Percentiles rank a stretch among this genome's conserved stretches.
Evolutionary conservation across 139 green algal species (phyloP).

Genomic region (Volvox reticuliferus): DNA sequence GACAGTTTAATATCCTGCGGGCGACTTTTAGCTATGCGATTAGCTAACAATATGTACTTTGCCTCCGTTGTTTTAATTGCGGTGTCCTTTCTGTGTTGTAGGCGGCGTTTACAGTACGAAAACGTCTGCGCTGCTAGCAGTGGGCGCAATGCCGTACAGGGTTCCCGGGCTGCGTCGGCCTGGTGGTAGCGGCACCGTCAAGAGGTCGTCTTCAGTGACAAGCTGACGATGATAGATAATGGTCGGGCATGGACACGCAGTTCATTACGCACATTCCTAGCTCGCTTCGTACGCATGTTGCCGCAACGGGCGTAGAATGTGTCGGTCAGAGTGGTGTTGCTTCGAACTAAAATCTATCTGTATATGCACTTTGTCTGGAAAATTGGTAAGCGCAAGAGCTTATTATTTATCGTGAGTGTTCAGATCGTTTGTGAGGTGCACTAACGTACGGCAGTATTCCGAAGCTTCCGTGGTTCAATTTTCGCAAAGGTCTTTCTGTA

Average conservation of each 20-base stretch:
- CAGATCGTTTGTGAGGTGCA: background rate
- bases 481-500: background rate
- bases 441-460: background rate
- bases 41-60: too few species aligned
- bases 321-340: background rate
- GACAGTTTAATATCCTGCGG: too few species aligned
- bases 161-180: conserved; percentile 26
- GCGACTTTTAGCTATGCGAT: too few species aligned
- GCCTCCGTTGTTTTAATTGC: too few species aligned
- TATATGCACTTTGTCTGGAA: background rate
- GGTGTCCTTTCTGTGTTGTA: background rate
- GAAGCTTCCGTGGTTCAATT: conserved; percentile 23
- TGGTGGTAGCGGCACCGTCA: background rate
- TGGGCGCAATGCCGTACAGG: background rate
- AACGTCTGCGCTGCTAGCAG: too few species aligned
- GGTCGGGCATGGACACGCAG: too few species aligned
- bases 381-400: background rate
- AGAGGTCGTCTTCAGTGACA: background rate
- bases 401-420: background rate
- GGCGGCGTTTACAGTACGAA: background rate
- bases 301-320: too few species aligned
- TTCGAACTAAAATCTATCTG: background rate
- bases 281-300: too few species aligned
- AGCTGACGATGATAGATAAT: too few species aligned
- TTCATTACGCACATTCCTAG: too few species aligned